Evolutionary conservation across 2,329 filamentous ascomycete genomes (phyloP), one percentile per base, ranked within the genome.

Genomic region (Didymella segeticola): DNA sequence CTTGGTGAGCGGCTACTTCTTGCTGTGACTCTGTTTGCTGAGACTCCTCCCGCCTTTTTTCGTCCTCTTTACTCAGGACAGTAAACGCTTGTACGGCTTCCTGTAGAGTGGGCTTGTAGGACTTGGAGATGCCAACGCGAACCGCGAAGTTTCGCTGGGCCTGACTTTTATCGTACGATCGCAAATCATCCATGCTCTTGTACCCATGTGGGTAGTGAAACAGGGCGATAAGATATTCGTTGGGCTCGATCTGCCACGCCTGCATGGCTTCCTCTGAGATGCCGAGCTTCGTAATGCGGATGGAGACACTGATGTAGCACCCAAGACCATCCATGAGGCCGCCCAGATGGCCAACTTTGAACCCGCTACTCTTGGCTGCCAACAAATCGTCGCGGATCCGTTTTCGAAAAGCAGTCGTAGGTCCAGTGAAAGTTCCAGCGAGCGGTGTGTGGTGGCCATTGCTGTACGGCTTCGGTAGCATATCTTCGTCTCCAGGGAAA

Each of bases 201-300:
- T 96, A 96, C 0, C 78, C 80, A n/a, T 74, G 71, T 0, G 80
- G 75, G 60, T 89, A 89, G 29, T 83, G 82, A 36, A 95, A 82
- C 19, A 96, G 78, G 4, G 96, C 78, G 4, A 93, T 83, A 31
- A 96, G 72, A 65, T 93, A 93, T 27, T 92, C 87, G 0, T 79
- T 74, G 0, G 80, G 75, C 12, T 83, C 75, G 10, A 96, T 71
- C 55, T 88, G 82, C 92, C 92, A 96, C 1, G 91, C 89, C 65
- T 88, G 82, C 73, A 91, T 83, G 0, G 86, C 87, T 66, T 93
- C 89, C 30, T 88, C 82, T 0, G 90, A 88, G 11, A 96, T 83
- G 0, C 83, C 86, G 1, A 96, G 82, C 62, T 89, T 89, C 4
- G 82, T 78, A 25, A 90, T 83, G 4, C 85, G 86, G 25, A 89